Percentiles rank a stretch among this genome's conserved stretches.
Evolutionary conservation across 768 basidiomycete genomes (phyloP).

Genomic region (Boletus reticulatus): DNA sequence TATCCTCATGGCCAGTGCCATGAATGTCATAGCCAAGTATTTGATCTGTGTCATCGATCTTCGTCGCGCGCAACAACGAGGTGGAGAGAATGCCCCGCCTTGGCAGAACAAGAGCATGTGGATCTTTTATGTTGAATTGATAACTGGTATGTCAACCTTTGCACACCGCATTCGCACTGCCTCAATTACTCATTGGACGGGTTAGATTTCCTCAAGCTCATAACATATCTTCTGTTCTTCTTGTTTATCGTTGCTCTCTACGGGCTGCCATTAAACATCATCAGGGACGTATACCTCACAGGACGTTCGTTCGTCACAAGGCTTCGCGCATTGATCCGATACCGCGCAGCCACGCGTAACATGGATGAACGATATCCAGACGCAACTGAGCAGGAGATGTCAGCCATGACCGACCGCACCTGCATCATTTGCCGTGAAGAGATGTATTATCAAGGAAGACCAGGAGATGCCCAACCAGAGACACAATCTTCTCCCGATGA

Average conservation of each 20-base stretch:
- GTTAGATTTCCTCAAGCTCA: constrained; percentile 88
- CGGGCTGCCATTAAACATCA: constrained; percentile 92
- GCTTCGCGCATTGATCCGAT: constrained; percentile 84
- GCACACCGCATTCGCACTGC: not conserved
- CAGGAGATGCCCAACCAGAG: constrained; percentile 22
- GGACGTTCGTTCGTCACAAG: constrained; percentile 89
- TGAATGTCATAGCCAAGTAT: constrained; percentile 82
- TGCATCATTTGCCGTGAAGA: constrained; percentile 99
- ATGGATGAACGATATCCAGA: constrained; percentile 97
- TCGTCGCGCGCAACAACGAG: constrained; percentile 69
- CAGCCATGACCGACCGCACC: constrained; percentile 79
- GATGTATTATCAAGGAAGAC: constrained; percentile 54
- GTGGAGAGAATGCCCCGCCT: constrained; percentile 81
- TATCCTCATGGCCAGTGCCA: constrained; percentile 77
- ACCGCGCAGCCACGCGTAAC: constrained; percentile 90
- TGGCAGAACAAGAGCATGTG: constrained; percentile 99
- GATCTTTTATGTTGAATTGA: constrained; percentile 90
- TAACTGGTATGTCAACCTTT: constrained; percentile 61
- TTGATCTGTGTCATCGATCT: constrained; percentile 78
- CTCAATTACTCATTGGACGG: constrained; percentile 6
- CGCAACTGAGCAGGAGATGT: constrained; percentile 83
- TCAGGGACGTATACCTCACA: constrained; percentile 96
- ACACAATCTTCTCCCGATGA: constrained; percentile 47
- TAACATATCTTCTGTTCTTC: constrained; percentile 93
- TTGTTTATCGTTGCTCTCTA: constrained; percentile 91